A percentile compares a stretch with the other conserved stretches of the same genome.
Evolutionary conservation across 345 rosid genomes (phyloP).

Genomic region (Euphorbia lathyris): DNA sequence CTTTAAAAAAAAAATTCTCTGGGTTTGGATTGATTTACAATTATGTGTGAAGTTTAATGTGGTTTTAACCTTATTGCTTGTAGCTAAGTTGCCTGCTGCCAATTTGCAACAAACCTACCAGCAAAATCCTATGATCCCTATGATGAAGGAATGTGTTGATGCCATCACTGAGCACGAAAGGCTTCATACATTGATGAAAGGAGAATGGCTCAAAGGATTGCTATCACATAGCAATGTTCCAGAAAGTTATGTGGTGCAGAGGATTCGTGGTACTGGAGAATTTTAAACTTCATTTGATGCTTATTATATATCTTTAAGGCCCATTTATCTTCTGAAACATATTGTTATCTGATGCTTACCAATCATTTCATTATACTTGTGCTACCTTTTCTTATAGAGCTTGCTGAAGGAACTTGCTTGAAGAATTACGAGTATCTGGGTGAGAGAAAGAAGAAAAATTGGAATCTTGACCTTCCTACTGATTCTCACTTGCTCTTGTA

Average conservation of each 20-base stretch:
- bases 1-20: background rate
- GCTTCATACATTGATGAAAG: conserved; percentile 84
- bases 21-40: conserved; percentile 10
- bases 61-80: conserved; percentile 14
- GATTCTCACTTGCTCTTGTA: conserved; percentile 90
- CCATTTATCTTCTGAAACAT: conserved; percentile 4
- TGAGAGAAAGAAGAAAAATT: conserved; percentile 66
- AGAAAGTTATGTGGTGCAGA: conserved; percentile 67
- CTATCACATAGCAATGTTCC: conserved; percentile 73
- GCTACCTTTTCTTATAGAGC: conserved; percentile 42
- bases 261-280: conserved; percentile 60
- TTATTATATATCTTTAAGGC: background rate
- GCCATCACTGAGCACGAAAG: conserved; percentile 90
- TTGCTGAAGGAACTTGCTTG: conserved; percentile 92
- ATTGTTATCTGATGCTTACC: background rate
- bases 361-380: background rate
- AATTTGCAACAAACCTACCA: conserved; percentile 55
- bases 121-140: conserved; percentile 60
- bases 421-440: conserved; percentile 77
- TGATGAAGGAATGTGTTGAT: conserved; percentile 83
- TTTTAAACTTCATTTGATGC: conserved; percentile 7
- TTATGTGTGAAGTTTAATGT: conserved; percentile 5
- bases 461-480: conserved; percentile 78
- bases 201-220: conserved; percentile 88
- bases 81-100: conserved; percentile 58